phyloP scores from a whole-genome alignment of 495 filamentous ascomycete species.

The Ramalina peruviana region DNA sequence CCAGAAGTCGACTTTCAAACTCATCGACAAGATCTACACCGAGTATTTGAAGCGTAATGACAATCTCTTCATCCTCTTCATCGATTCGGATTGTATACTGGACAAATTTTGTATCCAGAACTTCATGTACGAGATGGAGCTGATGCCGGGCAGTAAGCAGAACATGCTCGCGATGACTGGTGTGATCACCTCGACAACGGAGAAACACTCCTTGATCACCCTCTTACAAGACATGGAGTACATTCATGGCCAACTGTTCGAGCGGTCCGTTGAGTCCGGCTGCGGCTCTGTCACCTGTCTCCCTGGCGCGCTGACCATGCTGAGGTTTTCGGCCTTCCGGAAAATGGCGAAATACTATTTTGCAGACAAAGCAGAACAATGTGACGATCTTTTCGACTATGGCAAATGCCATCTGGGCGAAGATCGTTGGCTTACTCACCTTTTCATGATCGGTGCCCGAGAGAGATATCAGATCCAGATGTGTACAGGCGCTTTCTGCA shows the following conservation, averaged over 20 bases:
- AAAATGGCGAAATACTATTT: slow-evolving; percentile 99
- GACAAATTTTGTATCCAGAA: slow-evolving; percentile 91
- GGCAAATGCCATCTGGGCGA: slow-evolving; percentile 93
- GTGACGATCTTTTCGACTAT: slow-evolving; percentile 92
- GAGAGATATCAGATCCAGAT: slow-evolving; percentile 92
- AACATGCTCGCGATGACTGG: slow-evolving; percentile 98
- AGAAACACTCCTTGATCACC: slow-evolving; percentile 79
- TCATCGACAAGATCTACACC: slow-evolving; percentile 87
- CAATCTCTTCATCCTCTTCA: slow-evolving; percentile 90
- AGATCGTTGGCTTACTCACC: slow-evolving; percentile 93
- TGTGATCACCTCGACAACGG: slow-evolving; percentile 88
- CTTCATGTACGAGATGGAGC: slow-evolving; percentile 98
- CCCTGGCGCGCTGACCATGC: slow-evolving; percentile 84
- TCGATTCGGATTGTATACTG: slow-evolving; percentile 95
- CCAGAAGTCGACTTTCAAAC: slow-evolving; percentile 85
- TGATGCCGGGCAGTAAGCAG: slow-evolving; percentile 82
- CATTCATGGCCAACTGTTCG: slow-evolving; percentile 92
- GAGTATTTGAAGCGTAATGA: slow-evolving; percentile 82
- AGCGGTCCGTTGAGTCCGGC: slow-evolving; percentile 89
- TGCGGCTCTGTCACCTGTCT: slow-evolving; percentile 93
- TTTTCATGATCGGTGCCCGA: slow-evolving; percentile 97
- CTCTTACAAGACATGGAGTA: slow-evolving; percentile 97
- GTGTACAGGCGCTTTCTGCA: slow-evolving; percentile 95
- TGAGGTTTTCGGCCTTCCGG: slow-evolving; percentile 91
- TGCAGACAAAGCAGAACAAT: slow-evolving; percentile 91